Percentiles rank a stretch among this genome's conserved stretches.
Evolutionary conservation across 306 rosid genomes (phyloP).

Genomic region (Dryas octopetala): DNA sequence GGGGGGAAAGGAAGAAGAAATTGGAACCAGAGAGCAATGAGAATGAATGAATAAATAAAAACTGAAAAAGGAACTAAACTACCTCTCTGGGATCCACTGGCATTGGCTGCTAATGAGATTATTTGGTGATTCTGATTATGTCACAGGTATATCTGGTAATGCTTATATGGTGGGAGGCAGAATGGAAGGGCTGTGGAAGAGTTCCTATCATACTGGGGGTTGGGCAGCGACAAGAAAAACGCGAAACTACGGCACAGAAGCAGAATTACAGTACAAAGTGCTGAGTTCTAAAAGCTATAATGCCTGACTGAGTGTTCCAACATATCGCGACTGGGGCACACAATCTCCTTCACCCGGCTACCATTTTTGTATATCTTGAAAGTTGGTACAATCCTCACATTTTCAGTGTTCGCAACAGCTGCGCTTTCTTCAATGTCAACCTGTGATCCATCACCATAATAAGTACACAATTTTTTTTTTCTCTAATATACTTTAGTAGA

Average conservation of each 20-base stretch:
- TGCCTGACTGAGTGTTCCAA: constrained; percentile 92
- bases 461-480: constrained; percentile 12
- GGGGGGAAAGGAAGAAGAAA: constrained; percentile 4
- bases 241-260: constrained; percentile 30
- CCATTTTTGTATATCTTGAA: constrained; percentile 98
- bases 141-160: constrained; percentile 54
- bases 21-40: constrained; percentile 78
- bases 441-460: constrained; percentile 41
- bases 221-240: constrained; percentile 32
- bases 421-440: constrained; percentile 70
- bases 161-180: constrained; percentile 43
- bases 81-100: constrained; percentile 60
- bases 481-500: background rate
- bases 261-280: constrained; percentile 27
- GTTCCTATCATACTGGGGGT: constrained; percentile 33
- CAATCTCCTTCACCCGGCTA: constrained; percentile 71
- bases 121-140: constrained; percentile 57
- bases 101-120: constrained; percentile 54
- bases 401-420: constrained; percentile 65
- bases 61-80: constrained; percentile 62
- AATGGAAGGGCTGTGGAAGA: constrained; percentile 40
- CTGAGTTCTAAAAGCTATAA: constrained; percentile 65
- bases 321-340: constrained; percentile 82
- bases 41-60: constrained; percentile 89
- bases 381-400: constrained; percentile 80